Conservation (phyloP, 1,284 basidiomycete species). For the Cryptococcus floricola region DNA sequence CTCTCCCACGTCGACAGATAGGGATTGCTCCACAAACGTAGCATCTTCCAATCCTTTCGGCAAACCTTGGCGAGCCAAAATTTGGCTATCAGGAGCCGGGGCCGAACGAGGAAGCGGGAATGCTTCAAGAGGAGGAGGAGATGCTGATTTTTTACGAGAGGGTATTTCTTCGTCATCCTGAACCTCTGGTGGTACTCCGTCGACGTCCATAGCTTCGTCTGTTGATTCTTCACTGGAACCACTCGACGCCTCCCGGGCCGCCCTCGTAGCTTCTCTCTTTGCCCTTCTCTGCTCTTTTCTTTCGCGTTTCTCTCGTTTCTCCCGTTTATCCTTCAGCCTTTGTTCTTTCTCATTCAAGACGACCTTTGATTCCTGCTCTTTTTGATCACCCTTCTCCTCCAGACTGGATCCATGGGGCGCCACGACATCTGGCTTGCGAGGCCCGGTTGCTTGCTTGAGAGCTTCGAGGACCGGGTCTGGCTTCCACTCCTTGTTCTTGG, state of each 20-base stretch:
- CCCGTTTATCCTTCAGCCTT: constrained; percentile 19
- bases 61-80: constrained; percentile 70
- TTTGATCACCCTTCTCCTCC: background rate
- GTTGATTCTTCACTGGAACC: constrained; percentile 19
- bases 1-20: constrained; percentile 54
- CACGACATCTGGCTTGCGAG: background rate
- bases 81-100: constrained; percentile 63
- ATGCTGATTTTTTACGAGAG: constrained; percentile 11
- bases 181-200: constrained; percentile 13
- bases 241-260: too few species aligned
- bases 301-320: constrained; percentile 20
- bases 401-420: background rate
- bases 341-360: constrained; percentile 19
- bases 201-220: constrained; percentile 16
- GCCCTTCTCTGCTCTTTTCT: constrained; percentile 17
- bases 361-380: constrained; percentile 13
- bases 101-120: constrained; percentile 71
- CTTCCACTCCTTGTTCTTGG: constrained; percentile 36
- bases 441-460: constrained; percentile 4
- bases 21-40: constrained; percentile 62
- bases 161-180: background rate
- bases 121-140: constrained; percentile 42
- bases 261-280: constrained; percentile 15
- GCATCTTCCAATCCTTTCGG: constrained; percentile 70
- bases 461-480: constrained; percentile 17